phyloP scores from a whole-genome alignment of 2,329 filamentous ascomycete species.

The Dendryphion nanum region DNA sequence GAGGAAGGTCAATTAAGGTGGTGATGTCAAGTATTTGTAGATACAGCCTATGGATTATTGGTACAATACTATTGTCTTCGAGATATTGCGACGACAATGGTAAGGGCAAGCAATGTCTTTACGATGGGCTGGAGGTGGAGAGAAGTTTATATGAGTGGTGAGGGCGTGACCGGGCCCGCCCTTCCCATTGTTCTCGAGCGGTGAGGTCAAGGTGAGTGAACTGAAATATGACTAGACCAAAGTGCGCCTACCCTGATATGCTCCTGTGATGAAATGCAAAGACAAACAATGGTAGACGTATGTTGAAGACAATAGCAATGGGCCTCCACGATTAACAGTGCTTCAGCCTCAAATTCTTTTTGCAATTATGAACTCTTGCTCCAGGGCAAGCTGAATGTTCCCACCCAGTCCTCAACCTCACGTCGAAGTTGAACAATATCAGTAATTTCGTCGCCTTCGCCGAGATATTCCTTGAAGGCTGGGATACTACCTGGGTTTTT shows the following conservation, averaged over 20 bases:
- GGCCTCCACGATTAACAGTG: neutral
- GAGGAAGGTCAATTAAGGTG: no score
- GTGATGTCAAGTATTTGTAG: no score
- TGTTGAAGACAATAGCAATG: neutral
- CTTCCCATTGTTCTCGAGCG: no score
- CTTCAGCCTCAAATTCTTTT: neutral
- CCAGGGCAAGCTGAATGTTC: constrained; percentile 43
- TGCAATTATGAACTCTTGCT: constrained; percentile 25
- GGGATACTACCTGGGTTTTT: constrained; percentile 41
- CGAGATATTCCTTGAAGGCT: constrained; percentile 42
- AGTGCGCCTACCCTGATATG: neutral
- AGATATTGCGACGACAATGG: no score
- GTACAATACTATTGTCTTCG: no score
- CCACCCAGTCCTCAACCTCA: constrained; percentile 44
- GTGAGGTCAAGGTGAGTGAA: no score
- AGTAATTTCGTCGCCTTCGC: constrained; percentile 41
- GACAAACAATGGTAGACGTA: neutral
- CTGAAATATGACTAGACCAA: neutral
- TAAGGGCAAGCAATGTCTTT: no score
- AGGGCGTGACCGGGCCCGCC: no score
- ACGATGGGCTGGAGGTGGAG: no score
- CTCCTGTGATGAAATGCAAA: neutral
- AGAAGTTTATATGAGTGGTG: no score
- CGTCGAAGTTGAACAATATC: constrained; percentile 41
- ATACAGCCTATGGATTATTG: no score